Conservation (phyloP, 805 yeast genomes). For the Hanseniaspora nectarophila region DNA sequence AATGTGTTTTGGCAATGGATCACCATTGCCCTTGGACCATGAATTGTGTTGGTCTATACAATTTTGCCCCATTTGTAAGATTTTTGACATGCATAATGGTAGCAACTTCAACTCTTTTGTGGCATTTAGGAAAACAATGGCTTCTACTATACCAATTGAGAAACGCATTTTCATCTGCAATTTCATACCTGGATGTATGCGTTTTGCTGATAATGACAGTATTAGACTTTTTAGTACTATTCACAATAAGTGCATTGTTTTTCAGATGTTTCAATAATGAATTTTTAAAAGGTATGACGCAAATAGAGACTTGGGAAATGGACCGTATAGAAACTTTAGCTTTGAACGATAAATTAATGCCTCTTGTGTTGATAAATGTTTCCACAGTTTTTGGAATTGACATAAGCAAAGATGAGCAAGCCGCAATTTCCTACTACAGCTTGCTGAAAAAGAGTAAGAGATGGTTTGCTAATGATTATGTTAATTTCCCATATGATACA, state of each 20-base stretch:
- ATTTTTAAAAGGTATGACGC: slow-evolving; percentile 59
- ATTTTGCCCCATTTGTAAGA: slow-evolving; percentile 68
- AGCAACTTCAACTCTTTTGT: slow-evolving; percentile 38
- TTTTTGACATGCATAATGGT: slow-evolving; percentile 56
- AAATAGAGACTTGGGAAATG: slow-evolving; percentile 84
- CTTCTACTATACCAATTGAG: slow-evolving; percentile 37
- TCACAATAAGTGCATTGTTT: slow-evolving; percentile 48
- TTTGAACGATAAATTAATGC: slow-evolving; percentile 38
- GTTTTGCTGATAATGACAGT: slow-evolving; percentile 46
- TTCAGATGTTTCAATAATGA: slow-evolving; percentile 50
- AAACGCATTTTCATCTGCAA: slow-evolving; percentile 44
- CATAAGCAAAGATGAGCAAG: slow-evolving; percentile 17
- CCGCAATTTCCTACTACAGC: background rate
- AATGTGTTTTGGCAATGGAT: slow-evolving; percentile 79
- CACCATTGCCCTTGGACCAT: slow-evolving; percentile 92
- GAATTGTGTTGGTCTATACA: slow-evolving; percentile 74
- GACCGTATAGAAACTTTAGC: slow-evolving; percentile 67
- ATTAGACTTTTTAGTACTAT: slow-evolving; percentile 44
- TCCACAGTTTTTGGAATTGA: slow-evolving; percentile 30
- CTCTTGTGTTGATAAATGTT: slow-evolving; percentile 36
- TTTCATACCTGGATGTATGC: slow-evolving; percentile 41
- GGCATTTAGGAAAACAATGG: slow-evolving; percentile 34
- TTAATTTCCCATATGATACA: slow-evolving; percentile 70
- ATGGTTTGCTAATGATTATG: slow-evolving; percentile 49
- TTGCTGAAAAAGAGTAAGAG: slow-evolving; percentile 14